Evolutionary conservation across 2,329 filamentous ascomycete genomes (phyloP), one percentile per base, ranked within the genome.

Genomic region (Arthroderma uncinatum): DNA sequence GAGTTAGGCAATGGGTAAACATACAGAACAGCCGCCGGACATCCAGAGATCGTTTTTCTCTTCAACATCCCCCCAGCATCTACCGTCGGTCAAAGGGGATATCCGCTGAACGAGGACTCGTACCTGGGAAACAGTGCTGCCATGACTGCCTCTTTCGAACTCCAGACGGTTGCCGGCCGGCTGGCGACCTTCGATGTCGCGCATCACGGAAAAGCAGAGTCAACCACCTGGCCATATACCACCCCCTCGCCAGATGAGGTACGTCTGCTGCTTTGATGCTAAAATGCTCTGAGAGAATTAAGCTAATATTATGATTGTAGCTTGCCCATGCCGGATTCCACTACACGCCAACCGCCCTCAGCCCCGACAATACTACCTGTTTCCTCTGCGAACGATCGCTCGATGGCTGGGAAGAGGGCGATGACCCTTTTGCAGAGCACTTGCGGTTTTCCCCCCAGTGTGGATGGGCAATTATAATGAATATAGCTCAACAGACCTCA

Each of bases 271-370:
- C 70, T 44, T 28, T 66, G 12, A n/a, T 48, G n/a, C n/a, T n/a
- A n/a, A n/a, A n/a, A n/a, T n/a, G n/a, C n/a, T n/a, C n/a, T n/a
- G n/a, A n/a, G n/a, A n/a, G 5, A 48, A 12, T 30, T 12, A n/a
- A 30, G 25, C 34, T 39, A n/a, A 30, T 28, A 42, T 52, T 58
- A 39, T 58, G 9, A 44, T 58, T 64, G 53, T 68, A 95, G 87
- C 84, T 98, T 65, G 92, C 93, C 3, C 83, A 82, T 67, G 92
- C 93, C 57, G 93, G 93, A 37, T 95, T 98, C 74, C 93, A 86
- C 74, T 97, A 89, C 74, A 82, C 84, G 60, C 92, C 93, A 1
- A 82, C 81, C 12, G 78, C 82, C 54, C 79, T 82, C 50, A 87
- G 84, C 66, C 85, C 85, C 37, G 93, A 98, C 71, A 97, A 97